These are phyloP conservation scores for Rhypophila decipiens DNA, from an alignment of 495 filamentous ascomycete genomes.

Conservation along the genomic window DNA sequence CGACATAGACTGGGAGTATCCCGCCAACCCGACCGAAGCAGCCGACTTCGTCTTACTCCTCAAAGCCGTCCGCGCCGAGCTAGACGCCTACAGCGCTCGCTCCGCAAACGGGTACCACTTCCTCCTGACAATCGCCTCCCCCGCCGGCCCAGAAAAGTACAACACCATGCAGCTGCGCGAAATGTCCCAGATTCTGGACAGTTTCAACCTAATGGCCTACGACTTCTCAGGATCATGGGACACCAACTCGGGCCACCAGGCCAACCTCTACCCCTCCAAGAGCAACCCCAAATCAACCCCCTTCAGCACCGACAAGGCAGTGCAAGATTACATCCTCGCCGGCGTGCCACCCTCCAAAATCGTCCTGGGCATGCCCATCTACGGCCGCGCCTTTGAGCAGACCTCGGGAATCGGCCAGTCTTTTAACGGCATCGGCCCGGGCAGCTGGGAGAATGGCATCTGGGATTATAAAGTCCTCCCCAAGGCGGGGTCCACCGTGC, in stretches of 20 bases:
- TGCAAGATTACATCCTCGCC: conserved; percentile 57
- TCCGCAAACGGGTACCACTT: conserved; percentile 52
- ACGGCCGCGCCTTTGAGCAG: conserved; percentile 68
- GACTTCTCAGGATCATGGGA: conserved; percentile 70
- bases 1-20: conserved; percentile 52
- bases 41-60: conserved; percentile 69
- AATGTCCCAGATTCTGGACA: conserved; percentile 69
- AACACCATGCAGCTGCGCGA: conserved; percentile 54
- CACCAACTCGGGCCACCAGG: conserved; percentile 58
- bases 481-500: conserved; percentile 38
- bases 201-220: conserved; percentile 83
- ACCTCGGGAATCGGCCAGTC: conserved; percentile 63
- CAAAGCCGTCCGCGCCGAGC: conserved; percentile 52
- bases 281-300: conserved; percentile 51
- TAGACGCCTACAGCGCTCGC: conserved; percentile 55
- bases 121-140: conserved; percentile 67
- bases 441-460: conserved; percentile 70
- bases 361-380: conserved; percentile 79
- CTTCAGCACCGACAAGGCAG: conserved; percentile 60
- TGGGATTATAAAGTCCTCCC: conserved; percentile 77
- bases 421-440: conserved; percentile 57
- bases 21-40: conserved; percentile 52
- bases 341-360: conserved; percentile 64
- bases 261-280: conserved; percentile 60
- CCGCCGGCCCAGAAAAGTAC: conserved; percentile 58